A percentile compares a stretch with the other conserved stretches of the same genome.
Evolutionary conservation across 805 yeast species (phyloP).

Genomic region (Candida orba): DNA sequence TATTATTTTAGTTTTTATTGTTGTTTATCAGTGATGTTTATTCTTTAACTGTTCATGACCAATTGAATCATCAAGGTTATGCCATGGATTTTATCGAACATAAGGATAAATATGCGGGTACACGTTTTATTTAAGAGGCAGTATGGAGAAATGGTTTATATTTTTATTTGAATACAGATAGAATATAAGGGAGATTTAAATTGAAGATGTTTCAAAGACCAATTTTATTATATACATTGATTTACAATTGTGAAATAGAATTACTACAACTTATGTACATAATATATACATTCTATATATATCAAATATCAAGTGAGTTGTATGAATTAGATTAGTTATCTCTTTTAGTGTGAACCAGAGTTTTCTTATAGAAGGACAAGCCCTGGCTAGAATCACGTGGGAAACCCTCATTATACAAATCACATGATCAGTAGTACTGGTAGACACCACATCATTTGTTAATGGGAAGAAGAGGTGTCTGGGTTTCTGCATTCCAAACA

Average conservation of each 20-base stretch:
- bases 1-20: not conserved
- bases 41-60: not conserved
- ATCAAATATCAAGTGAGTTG: not conserved
- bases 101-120: not conserved
- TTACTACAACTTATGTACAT: conserved; percentile 9
- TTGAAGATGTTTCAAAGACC: not conserved
- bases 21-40: not conserved
- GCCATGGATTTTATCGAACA: no score
- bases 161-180: not conserved
- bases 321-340: no score
- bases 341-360: no score
- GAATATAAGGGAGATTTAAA: not conserved
- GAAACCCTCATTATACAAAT: not conserved
- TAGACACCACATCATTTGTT: no score
- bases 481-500: no score
- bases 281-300: conserved; percentile 4
- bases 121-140: not conserved
- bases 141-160: no score
- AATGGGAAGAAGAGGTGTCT: no score
- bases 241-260: conserved; percentile 1
- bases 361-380: no score
- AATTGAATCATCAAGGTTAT: no score
- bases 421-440: not conserved
- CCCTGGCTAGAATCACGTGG: not conserved
- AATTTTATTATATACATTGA: not conserved